Evolutionary conservation across 192 early-diverging fungal genomes (phyloP), one percentile per base, ranked within the genome.

Genomic region (Chytriomyces confervae): DNA sequence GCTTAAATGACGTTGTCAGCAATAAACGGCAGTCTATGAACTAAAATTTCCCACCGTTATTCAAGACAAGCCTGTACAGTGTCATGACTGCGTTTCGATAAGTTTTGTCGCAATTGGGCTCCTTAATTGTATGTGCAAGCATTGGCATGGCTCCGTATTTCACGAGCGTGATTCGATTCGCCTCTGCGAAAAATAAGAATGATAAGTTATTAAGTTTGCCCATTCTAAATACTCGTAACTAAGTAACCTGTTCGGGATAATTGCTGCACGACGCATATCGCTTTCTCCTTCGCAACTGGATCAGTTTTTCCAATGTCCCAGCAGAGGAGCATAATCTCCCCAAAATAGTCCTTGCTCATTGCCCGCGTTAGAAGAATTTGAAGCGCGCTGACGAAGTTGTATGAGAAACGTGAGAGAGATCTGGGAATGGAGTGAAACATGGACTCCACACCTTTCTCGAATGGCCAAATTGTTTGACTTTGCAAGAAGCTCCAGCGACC

Each of bases 361-460:
- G 92, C 92, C 24, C 93, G 81, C 62, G 89, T 89, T 20, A 93
- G 82, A 6, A 93, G 82, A n/a, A 94, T 92, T 74, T 90, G 89
- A 27, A 93, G 83, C 51, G 92, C 88, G 77, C 92, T 93, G 75
- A 18, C 36, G 57, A 16, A 0, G 45, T 7, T 8, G 27, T 69
- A 5, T 11, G 7, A 77, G 24, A 6, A 45, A 76, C 6, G 6
- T 46, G 47, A 2, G n/a, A 11, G 47, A 49, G 29, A 18, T 66
- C 27, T 46, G 51, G 43, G 9, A 16, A 36, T 47, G 36, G 29
- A 70, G 50, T 36, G 8, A 71, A n/a, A 47, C 23, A 51, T 18
- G 2, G 50, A 57, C 20, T 36, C 36, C 36, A 48, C 8, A 82
- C 81, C 76, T 75, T 16, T 82, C 81, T 69, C 77, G 50, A 29